Conservation (phyloP, 768 basidiomycete species). For the Tulasnella sp. region DNA sequence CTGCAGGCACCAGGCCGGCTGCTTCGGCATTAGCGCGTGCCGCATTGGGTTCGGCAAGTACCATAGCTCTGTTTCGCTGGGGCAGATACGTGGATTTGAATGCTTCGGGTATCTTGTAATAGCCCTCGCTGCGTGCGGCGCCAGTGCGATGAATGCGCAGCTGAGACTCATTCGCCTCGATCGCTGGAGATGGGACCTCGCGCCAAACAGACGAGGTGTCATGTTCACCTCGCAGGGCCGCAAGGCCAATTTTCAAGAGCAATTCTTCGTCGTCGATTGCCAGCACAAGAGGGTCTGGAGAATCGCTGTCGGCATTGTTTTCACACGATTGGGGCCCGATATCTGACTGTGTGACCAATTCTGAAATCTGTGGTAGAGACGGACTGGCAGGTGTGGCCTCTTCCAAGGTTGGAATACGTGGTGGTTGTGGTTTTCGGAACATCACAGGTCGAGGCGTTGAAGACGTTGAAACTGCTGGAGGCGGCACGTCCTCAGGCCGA, state of each 20-base stretch:
- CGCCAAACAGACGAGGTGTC: slow-evolving; percentile 25
- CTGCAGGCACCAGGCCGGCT: neutral
- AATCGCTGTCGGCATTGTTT: neutral
- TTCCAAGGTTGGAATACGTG: slow-evolving; percentile 1
- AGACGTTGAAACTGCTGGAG: neutral
- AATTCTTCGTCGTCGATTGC: slow-evolving; percentile 80
- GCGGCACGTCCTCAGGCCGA: neutral
- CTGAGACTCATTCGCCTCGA: slow-evolving; percentile 29
- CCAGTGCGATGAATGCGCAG: slow-evolving; percentile 72
- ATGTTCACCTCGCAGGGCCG: slow-evolving; percentile 30
- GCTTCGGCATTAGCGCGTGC: slow-evolving; percentile 31
- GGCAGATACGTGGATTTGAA: slow-evolving; percentile 90
- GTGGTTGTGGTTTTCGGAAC: slow-evolving; percentile 1
- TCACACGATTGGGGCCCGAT: neutral
- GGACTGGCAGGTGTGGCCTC: slow-evolving; percentile 5
- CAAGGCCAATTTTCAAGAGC: slow-evolving; percentile 56
- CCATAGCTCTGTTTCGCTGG: slow-evolving; percentile 42
- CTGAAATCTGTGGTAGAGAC: neutral
- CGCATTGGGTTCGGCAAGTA: slow-evolving; percentile 36
- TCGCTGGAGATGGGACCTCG: slow-evolving; percentile 23
- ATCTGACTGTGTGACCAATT: neutral
- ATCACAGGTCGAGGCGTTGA: neutral
- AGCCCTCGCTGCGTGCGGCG: slow-evolving; percentile 88
- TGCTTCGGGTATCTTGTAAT: slow-evolving; percentile 86
- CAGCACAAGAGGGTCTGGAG: slow-evolving; percentile 4